Conservation (phyloP, 495 filamentous ascomycete species). For the Penicillium coprophilum region DNA sequence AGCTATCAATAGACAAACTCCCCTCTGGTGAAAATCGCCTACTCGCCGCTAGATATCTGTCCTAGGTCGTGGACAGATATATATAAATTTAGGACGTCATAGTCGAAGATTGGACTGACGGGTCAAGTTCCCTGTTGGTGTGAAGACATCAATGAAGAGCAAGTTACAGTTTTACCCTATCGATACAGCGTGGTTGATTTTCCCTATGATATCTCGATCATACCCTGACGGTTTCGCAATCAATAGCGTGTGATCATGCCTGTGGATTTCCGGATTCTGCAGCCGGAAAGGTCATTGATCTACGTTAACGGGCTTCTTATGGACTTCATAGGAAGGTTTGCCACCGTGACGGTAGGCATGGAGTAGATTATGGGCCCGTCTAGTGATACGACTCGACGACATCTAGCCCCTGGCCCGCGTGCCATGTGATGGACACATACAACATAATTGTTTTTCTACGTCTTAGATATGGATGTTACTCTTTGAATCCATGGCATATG, state of each 20-base stretch:
- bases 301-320: neutral
- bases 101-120: neutral
- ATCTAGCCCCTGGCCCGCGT: neutral
- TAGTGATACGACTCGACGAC: neutral
- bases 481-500: too few species aligned
- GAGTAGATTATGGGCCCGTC: neutral
- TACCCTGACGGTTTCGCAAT: neutral
- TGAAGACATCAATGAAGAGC: neutral
- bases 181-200: too few species aligned
- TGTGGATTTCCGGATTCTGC: neutral
- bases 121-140: neutral
- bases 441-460: too few species aligned
- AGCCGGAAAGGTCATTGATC: neutral
- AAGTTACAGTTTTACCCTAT: neutral
- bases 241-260: neutral
- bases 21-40: too few species aligned
- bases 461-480: too few species aligned
- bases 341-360: neutral
- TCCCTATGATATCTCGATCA: neutral
- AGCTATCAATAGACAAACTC: neutral
- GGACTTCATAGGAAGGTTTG: neutral
- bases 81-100: neutral
- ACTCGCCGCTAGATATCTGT: neutral
- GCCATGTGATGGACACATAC: constrained; percentile 3
- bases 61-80: neutral